Base-by-base conservation (phyloP, 1,284 basidiomycete species). In the Ustilago bromivora region DNA sequence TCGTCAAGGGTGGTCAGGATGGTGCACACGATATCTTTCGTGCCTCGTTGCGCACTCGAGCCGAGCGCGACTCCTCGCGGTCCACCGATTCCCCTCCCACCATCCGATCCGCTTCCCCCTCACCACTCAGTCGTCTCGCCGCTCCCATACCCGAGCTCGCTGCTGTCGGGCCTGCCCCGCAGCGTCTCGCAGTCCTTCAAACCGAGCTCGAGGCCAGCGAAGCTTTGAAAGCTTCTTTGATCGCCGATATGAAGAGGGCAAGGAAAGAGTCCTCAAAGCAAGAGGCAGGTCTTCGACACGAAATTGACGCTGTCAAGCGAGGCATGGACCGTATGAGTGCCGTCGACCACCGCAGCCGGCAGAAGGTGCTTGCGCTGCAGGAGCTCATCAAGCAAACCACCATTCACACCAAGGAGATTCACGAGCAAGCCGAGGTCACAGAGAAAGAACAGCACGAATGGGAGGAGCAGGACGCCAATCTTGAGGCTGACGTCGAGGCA, bases 301-400 rank as follows among this genome's bases (percentile, higher is more conserved):
- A 83, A 60, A 83, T 83, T 43, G 82, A 83, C 41, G 80, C 80
- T 15, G 61, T 82, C 70, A 81, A 78, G 57, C 64, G 76, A 8
- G 67, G 65, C 17, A 73, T 81, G 61, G 80, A 82, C 17, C 66
- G 80, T 15, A 74, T 80, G 75, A 78, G 68, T 47, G 72, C 69
- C 2, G 69, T 73, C 10, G 82, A 83, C 51, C 78, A 82, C 46
- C 71, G 82, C 46, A 77, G 67, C 53, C 78, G 78, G 31, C 82
- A 82, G 53, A 83, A 82, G 52, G 79, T 83, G 2, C 47, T 82
- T 36, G 80, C 82, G 1, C 55, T 83, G 59, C 80, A 82, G 62
- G 82, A 83, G 61, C 71, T 76, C 47, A 82, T 83, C 59, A 73
- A 79, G 61, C 82, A 83, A 67, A 72, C 81, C 46, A 79, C 73